phyloP scores from a whole-genome alignment of 2,329 filamentous ascomycete species.

The Microcera coccophila region DNA sequence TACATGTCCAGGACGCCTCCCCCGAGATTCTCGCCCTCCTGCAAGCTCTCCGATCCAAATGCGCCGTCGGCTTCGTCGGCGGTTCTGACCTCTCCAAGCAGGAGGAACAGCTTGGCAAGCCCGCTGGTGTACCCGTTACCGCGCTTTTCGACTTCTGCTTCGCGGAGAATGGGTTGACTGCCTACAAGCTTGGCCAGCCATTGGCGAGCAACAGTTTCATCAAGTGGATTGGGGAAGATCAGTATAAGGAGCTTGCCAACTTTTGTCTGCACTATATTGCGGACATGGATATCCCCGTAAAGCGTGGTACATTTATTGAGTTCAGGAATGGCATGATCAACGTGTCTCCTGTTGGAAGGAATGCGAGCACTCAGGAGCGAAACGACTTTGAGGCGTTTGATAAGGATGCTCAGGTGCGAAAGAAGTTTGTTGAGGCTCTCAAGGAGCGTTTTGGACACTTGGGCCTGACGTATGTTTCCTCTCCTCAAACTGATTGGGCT shows the following conservation, averaged over 20 bases:
- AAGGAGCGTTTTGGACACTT: constrained; percentile 78
- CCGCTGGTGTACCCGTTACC: constrained; percentile 63
- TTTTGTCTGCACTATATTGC: constrained; percentile 80
- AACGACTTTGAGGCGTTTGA: constrained; percentile 81
- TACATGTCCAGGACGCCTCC: constrained; percentile 54
- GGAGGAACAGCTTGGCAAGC: constrained; percentile 83
- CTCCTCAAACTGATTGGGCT: no score
- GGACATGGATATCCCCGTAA: constrained; percentile 77
- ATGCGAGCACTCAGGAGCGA: constrained; percentile 76
- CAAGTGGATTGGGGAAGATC: constrained; percentile 78
- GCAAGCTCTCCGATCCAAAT: constrained; percentile 75
- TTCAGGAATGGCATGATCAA: constrained; percentile 93
- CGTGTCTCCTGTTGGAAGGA: constrained; percentile 77
- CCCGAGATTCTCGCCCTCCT: constrained; percentile 83
- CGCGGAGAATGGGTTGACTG: constrained; percentile 91
- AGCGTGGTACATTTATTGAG: constrained; percentile 81
- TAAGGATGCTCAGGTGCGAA: constrained; percentile 69
- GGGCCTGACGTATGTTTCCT: constrained; percentile 70
- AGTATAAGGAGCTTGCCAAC: constrained; percentile 72
- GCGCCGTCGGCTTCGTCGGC: constrained; percentile 87
- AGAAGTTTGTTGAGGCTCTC: constrained; percentile 70
- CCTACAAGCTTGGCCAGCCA: constrained; percentile 74
- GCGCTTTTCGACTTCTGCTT: constrained; percentile 97
- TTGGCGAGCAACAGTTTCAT: constrained; percentile 85
- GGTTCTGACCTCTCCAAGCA: constrained; percentile 91